phyloP scores from a whole-genome alignment of 805 yeast species.

The Yarrowia sp. region DNA sequence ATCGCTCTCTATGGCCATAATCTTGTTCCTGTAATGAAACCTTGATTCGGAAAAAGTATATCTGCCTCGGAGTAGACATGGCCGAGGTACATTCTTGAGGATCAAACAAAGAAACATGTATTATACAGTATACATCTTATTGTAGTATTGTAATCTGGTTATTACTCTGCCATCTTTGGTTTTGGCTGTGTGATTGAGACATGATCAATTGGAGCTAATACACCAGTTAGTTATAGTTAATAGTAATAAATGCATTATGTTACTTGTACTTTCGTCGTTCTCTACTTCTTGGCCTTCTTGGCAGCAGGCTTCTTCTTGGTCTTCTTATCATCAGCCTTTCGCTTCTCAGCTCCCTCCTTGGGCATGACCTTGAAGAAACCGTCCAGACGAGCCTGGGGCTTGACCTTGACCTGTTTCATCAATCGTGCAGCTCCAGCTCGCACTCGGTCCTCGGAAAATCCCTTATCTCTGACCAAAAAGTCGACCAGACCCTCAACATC shows the following conservation, averaged over 20 bases:
- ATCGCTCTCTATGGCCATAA: background rate
- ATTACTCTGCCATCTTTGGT: no score
- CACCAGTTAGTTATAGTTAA: no score
- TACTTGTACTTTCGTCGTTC: background rate
- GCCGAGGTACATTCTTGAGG: no score
- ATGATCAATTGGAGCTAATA: no score
- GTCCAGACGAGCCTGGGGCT: conserved; percentile 88
- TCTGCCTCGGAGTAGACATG: background rate
- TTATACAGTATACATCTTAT: no score
- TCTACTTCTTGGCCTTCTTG: conserved; percentile 30
- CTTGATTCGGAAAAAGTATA: background rate
- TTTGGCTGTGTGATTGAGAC: no score
- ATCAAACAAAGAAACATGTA: no score
- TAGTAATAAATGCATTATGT: background rate
- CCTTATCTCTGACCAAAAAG: conserved; percentile 81
- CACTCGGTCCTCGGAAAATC: conserved; percentile 90
- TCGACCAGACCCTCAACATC: conserved; percentile 79
- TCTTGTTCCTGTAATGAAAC: background rate
- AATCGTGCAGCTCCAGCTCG: conserved; percentile 82
- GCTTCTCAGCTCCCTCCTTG: conserved; percentile 43
- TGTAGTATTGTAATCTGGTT: no score
- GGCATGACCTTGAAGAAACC: conserved; percentile 78
- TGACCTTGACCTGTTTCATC: conserved; percentile 76
- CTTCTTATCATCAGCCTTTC: conserved; percentile 40
- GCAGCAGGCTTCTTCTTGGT: conserved; percentile 34